Base-by-base conservation (phyloP, 345 rosid species). In the thale cress (Arabidopsis thaliana) region DNA sequence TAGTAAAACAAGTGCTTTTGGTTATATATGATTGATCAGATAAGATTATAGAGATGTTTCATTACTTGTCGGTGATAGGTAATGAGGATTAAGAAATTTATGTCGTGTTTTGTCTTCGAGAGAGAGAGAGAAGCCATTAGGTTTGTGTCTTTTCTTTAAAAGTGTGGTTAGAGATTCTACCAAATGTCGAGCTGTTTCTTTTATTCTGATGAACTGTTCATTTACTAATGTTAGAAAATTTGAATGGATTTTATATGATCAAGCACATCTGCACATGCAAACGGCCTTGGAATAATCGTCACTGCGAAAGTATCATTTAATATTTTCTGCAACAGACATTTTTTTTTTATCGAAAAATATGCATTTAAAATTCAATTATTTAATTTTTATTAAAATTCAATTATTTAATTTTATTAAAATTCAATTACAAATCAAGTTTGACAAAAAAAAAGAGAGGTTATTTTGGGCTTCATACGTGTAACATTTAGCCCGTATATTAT, bases 261-360 rank as follows among this genome's bases (percentile, higher is more conserved):
- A 25, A 56, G 78, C 78, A 74, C n/a, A n/a, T n/a, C n/a, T n/a
- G n/a, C n/a, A n/a, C 76, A 77, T 77, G 75, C 80, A 70, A 70
- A 53, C 32, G 13, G 50, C 59, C 65, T 76, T 25, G 80, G 80
- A 76, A 76, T 23, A 69, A 76, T 61, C 62, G 78, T 57, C 66
- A 49, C 67, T 66, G n/a, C 46, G 44, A 76, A 69, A 51, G 58
- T 61, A 33, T 69, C 74, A 61, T 69, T 76, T 69, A 69, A 33
- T 76, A 44, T 76, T 52, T 48, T 34, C 63, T 52, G 7, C 42
- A 66, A 49, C 60, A 25, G 25, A 11, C 45, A 58, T 75, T 7
- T 49, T 0, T 48, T 34, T 23, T 28, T 28, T 3, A 28, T 28
- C 32, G 32, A 2, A 10, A 10, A 10, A 40, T 16, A 38, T 0